phyloP scores from a whole-genome alignment of 1,284 basidiomycete genomes.

The Cystobasidium sp. region DNA sequence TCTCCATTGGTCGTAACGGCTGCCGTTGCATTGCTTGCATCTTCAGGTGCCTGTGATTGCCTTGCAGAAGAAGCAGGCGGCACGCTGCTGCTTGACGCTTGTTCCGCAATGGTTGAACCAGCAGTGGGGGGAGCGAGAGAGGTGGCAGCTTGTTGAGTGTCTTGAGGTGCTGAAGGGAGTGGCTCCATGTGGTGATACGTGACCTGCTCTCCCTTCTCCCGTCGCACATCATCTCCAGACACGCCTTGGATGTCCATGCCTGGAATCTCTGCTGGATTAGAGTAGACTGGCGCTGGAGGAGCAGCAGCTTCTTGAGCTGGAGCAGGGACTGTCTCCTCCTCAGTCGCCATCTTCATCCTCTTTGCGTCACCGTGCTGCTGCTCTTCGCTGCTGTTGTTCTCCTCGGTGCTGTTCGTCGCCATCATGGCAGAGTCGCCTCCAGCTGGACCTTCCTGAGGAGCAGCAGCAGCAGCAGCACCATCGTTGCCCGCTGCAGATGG shows the following conservation, averaged over 20 bases:
- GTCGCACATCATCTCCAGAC: constrained; percentile 43
- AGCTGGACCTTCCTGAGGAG: no score
- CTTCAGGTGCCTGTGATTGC: constrained; percentile 21
- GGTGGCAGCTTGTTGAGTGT: neutral
- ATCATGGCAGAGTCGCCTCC: no score
- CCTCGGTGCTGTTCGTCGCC: no score
- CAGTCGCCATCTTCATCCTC: constrained; percentile 11
- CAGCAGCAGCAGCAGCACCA: no score
- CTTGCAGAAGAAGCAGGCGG: constrained; percentile 21
- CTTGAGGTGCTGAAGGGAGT: neutral
- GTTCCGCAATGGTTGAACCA: neutral
- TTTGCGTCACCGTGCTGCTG: constrained; percentile 23
- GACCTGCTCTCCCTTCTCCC: constrained; percentile 41
- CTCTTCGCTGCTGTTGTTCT: no score
- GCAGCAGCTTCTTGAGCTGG: neutral
- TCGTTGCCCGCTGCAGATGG: constrained; percentile 4
- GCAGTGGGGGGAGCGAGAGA: neutral
- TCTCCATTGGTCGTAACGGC: neutral
- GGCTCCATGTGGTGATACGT: constrained; percentile 38
- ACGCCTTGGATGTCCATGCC: constrained; percentile 39
- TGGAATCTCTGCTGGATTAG: constrained; percentile 29
- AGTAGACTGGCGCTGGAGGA: neutral
- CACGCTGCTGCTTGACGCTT: neutral
- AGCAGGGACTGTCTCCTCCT: neutral
- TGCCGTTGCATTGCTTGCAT: neutral